phyloP scores from a whole-genome alignment of 345 rosid species.

The Chamaenerion angustifolium region DNA sequence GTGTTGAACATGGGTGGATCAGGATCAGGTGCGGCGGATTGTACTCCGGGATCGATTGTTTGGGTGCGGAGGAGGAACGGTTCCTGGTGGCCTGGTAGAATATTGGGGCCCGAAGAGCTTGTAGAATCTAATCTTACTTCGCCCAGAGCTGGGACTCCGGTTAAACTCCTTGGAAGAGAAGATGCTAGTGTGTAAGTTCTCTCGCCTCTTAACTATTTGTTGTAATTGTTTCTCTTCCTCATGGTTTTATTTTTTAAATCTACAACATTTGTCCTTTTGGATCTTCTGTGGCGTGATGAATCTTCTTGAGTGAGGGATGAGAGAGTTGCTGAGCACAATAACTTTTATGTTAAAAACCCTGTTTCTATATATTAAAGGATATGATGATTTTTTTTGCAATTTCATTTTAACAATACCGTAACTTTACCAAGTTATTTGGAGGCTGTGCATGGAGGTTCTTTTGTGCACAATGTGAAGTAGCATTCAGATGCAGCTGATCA shows the following conservation, averaged over 20 bases:
- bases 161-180: constrained; percentile 95
- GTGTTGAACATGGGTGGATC: constrained; percentile 6
- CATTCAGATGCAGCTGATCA: background rate
- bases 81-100: constrained; percentile 99
- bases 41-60: constrained; percentile 54
- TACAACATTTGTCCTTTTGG: background rate
- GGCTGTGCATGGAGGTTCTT: too few relatives aligned
- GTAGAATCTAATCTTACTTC: constrained; percentile 62
- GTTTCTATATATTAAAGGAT: too few relatives aligned
- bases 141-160: constrained; percentile 94
- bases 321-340: too few relatives aligned
- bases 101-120: constrained; percentile 70
- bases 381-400: too few relatives aligned
- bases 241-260: background rate
- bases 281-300: too few relatives aligned
- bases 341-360: too few relatives aligned
- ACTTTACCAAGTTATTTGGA: too few relatives aligned
- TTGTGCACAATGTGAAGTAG: too few relatives aligned
- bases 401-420: too few relatives aligned
- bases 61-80: constrained; percentile 99
- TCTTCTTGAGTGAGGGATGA: too few relatives aligned
- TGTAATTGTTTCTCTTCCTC: background rate
- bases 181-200: constrained; percentile 94
- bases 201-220: constrained; percentile 2
- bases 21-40: constrained; percentile 4